Conservation (phyloP, 352 stramenopile genomes). For the Aphanomyces euteiches region DNA sequence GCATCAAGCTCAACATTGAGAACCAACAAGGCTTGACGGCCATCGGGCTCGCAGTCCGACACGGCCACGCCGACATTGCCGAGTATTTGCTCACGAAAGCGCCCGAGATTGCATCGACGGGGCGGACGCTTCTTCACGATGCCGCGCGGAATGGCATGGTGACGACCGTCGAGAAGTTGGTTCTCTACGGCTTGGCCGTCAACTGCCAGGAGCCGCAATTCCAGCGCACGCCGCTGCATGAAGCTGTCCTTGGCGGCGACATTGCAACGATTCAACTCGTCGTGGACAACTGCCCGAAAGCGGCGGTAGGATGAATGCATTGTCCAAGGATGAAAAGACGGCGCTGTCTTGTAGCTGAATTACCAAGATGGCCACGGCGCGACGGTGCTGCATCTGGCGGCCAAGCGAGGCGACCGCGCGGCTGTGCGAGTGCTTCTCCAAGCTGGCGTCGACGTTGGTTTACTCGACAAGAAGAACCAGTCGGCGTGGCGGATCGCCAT, state of each 20-base stretch:
- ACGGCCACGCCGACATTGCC: constrained; percentile 50
- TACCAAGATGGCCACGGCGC: constrained; percentile 56
- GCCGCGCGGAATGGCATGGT: constrained; percentile 20
- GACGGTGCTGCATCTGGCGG: constrained; percentile 53
- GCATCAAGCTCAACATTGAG: constrained; percentile 36
- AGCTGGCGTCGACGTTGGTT: constrained; percentile 45
- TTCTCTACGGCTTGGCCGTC: constrained; percentile 31
- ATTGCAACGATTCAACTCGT: constrained; percentile 46
- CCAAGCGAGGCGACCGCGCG: constrained; percentile 42
- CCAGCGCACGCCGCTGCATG: constrained; percentile 44
- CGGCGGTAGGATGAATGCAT: constrained; percentile 32
- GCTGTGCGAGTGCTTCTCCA: constrained; percentile 45
- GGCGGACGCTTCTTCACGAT: constrained; percentile 21
- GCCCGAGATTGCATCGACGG: constrained; percentile 34
- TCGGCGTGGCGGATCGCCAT: constrained; percentile 62
- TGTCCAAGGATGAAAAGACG: constrained; percentile 4
- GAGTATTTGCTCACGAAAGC: constrained; percentile 59
- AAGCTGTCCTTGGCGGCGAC: constrained; percentile 47
- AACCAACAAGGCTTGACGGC: constrained; percentile 46
- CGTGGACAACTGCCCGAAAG: constrained; percentile 23
- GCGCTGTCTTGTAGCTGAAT: constrained; percentile 33
- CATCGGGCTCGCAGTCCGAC: constrained; percentile 46
- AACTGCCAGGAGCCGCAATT: constrained; percentile 31
- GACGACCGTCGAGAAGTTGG: constrained; percentile 23
- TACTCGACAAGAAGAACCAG: constrained; percentile 44